These are phyloP conservation scores for Leishmania aethiopica DNA, from an alignment of 208 protist genomes.

Conservation along the genomic window DNA sequence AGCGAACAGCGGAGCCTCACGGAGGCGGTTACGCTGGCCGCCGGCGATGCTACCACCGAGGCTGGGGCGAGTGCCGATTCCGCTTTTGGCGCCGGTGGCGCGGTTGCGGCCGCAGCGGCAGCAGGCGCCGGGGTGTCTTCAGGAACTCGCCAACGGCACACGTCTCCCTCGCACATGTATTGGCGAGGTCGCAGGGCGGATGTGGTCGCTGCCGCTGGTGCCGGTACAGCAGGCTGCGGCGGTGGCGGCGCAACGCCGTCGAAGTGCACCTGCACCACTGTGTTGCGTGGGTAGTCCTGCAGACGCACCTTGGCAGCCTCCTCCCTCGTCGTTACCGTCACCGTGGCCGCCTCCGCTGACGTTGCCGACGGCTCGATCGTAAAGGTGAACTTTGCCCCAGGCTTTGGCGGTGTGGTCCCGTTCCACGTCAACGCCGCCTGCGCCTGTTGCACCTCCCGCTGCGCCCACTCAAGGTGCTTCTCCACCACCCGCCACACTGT, in stretches of 20 bases:
- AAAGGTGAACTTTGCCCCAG: constrained; percentile 18
- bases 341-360: neutral
- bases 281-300: constrained; percentile 48
- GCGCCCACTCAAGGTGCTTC: constrained; percentile 35
- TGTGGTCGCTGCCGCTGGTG: neutral
- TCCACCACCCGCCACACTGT: constrained; percentile 56
- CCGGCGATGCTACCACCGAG: neutral
- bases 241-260: constrained; percentile 10
- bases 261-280: constrained; percentile 23
- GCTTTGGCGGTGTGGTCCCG: constrained; percentile 19
- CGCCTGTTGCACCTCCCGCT: constrained; percentile 31
- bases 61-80: neutral
- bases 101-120: constrained; percentile 3
- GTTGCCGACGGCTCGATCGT: constrained; percentile 2
- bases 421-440: constrained; percentile 23
- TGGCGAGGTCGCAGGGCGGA: neutral
- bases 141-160: constrained; percentile 30
- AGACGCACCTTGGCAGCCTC: constrained; percentile 45
- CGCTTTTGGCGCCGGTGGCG: constrained; percentile 1
- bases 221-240: neutral
- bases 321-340: constrained; percentile 18
- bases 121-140: neutral
- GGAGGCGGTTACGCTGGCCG: neutral
- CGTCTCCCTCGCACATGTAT: constrained; percentile 42
- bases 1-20: constrained; percentile 70